Base-by-base conservation (phyloP, 2,329 filamentous ascomycete species). In the Epichloe gansuensis region DNA sequence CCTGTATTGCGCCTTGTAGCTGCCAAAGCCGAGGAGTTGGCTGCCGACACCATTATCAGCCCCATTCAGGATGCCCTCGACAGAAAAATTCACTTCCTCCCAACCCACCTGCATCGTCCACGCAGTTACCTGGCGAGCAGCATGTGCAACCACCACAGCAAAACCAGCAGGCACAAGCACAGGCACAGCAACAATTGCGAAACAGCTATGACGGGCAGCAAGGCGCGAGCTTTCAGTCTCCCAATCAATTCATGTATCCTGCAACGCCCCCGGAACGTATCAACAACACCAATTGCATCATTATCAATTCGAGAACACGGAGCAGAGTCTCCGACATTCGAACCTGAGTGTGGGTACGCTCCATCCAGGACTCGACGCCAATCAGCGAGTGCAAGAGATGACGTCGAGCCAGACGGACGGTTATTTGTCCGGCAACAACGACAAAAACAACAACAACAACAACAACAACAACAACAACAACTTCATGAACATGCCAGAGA, bases 1-100 rank as follows among this genome's bases (percentile, higher is more conserved):
- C 90, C 91, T 0, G 80, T 95, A 35, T 73, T 95, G 52, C 71
- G 73, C 15, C 72, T 84, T 3, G 80, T 83, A 3, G 73, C 73
- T 5, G 64, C 61, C 39, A 68, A 60, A 51, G 67, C 69, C 41
- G 74, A 69, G 55, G 71, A 75, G 47, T 68, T 84, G 17, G 72
- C 77, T 25, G 73, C 75, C 7, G 80, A 86, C 59, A 85, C 81
- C 23, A 73, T 85, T 57, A 83, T 86, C 65, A 86, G 82, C 61
- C 83, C 83, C 0, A 74, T 86, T 2, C 81, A 83, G 58, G 79
- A 82, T 45, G 73, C 70, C 2, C 70, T 9, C 70, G 73, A 6
- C 62, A 60, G 39, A 59, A 60, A 35, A 56, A 64, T 3, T 59
- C 64, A 12, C 58, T 59, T n/a, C 59, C 63, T 7, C 23, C 44